Evolutionary conservation across 768 basidiomycete species (phyloP), one percentile per base, ranked within the genome.

Genomic region (Sistotremastrum suecicum): DNA sequence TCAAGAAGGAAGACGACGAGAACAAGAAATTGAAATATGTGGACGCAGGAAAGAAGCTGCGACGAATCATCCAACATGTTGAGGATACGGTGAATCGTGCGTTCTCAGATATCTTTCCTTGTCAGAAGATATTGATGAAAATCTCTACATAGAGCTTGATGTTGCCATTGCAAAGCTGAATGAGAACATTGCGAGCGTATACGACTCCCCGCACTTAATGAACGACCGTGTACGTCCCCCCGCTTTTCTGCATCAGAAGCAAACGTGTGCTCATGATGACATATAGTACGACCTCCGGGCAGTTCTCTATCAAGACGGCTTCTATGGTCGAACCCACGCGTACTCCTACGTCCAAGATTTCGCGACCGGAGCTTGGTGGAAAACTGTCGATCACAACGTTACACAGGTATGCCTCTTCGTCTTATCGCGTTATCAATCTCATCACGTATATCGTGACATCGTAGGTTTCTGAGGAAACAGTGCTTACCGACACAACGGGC

Each of bases 271-370:
- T 7, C 9, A 34, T 37, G 12, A 8, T 35, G 29, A 29, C 10
- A 9, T 9, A 32, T n/a, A 88, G 84, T 90, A 88, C 54, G 83
- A 87, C 51, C 72, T 90, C 28, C 80, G 83, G 3, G 79, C 73
- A 5, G 85, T 87, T 4, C 67, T 88, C 36, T 66, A 85, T 40
- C 82, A 87, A 52, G 83, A 82, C 7, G 86, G 86, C 4, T 61
- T 85, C 33, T 80, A 76, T 37, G 86, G 86, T 6, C 67, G 87
- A 40, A 83, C 73, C 46, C 81, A 86, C 53, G 63, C 84, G 6
- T 85, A 86, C 57, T 81, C 82, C 5, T 90, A 87, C 51, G 75
- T 85, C 8, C 73, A 78, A 48, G 72, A 78, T 33, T 20, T 20
- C 46, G 59, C 58, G 31, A 69, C 74, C 39, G 78, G 71, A 4